A percentile compares a stretch with the other conserved stretches of the same genome.
phyloP scores from a whole-genome alignment of 2,329 filamentous ascomycete species.

The Kalmusia sp. region DNA sequence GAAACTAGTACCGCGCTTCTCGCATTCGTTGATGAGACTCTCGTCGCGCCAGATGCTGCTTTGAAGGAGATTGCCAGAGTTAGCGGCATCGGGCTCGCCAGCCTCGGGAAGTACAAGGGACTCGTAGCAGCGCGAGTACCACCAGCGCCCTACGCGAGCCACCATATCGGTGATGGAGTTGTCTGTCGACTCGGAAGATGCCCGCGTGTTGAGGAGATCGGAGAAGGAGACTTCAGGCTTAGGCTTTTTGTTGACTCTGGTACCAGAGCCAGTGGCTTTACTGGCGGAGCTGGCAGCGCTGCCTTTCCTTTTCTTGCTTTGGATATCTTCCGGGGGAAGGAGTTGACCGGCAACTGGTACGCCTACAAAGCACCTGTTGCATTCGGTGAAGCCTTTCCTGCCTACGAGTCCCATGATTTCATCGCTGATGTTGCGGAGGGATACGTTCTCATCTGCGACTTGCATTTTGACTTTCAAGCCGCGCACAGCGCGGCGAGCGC shows the following conservation, averaged over 20 bases:
- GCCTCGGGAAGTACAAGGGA: slow-evolving; percentile 58
- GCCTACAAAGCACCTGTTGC: slow-evolving; percentile 79
- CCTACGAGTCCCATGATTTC: slow-evolving; percentile 71
- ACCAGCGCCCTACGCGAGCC: slow-evolving; percentile 90
- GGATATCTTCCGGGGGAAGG: slow-evolving; percentile 43
- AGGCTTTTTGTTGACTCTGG: slow-evolving; percentile 21
- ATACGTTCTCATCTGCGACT: slow-evolving; percentile 64
- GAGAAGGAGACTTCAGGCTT: slow-evolving; percentile 46
- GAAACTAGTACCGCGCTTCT: slow-evolving; percentile 84
- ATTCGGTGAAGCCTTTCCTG: slow-evolving; percentile 71
- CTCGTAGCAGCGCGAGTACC: slow-evolving; percentile 95
- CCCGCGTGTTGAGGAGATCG: slow-evolving; percentile 42
- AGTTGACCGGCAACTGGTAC: slow-evolving; percentile 72
- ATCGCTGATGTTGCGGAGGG: slow-evolving; percentile 62
- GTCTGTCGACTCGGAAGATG: slow-evolving; percentile 61
- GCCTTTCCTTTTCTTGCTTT: slow-evolving; percentile 34
- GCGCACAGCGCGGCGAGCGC: slow-evolving; percentile 71
- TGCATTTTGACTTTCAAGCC: slow-evolving; percentile 75
- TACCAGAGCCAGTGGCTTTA: slow-evolving; percentile 22
- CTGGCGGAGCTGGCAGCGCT: slow-evolving; percentile 35
- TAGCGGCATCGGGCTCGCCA: slow-evolving; percentile 38
- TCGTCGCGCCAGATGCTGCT: slow-evolving; percentile 82
- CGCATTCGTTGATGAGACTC: slow-evolving; percentile 80
- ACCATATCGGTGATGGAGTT: slow-evolving; percentile 93
- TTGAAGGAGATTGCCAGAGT: slow-evolving; percentile 48